Percentiles rank a stretch among this genome's conserved stretches.
Evolutionary conservation across 2,329 filamentous ascomycete genomes (phyloP).

Genomic region (Sphaerostilbella broomeana): DNA sequence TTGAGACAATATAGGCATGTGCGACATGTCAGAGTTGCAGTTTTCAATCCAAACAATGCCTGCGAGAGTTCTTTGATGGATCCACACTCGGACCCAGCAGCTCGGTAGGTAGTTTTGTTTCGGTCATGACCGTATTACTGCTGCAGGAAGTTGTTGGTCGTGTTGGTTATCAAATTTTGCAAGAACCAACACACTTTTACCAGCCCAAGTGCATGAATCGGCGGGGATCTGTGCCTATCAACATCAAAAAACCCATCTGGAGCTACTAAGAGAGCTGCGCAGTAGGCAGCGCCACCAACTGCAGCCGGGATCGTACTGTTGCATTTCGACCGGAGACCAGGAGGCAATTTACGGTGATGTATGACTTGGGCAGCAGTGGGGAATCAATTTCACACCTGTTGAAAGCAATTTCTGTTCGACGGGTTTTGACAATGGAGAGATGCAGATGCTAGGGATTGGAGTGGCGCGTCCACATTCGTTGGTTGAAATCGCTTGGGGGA

Average conservation of each 20-base stretch:
- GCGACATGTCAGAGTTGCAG: too few relatives aligned
- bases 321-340: neutral
- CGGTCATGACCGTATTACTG: neutral
- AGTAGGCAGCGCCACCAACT: constrained; percentile 1
- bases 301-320: neutral
- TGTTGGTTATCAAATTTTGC: neutral
- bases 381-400: too few relatives aligned
- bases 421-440: neutral
- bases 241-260: neutral
- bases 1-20: too few relatives aligned
- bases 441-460: too few relatives aligned
- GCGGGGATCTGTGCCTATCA: neutral
- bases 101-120: neutral
- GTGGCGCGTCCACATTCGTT: neutral
- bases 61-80: neutral
- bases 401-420: too few relatives aligned
- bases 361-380: too few relatives aligned
- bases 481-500: neutral
- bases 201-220: neutral
- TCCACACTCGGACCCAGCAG: neutral
- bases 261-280: neutral
- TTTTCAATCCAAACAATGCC: too few relatives aligned
- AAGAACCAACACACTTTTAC: constrained; percentile 7
- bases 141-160: neutral
- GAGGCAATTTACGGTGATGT: too few relatives aligned